Conservation (phyloP, 495 filamentous ascomycete species). For the Xylaria cubensis region DNA sequence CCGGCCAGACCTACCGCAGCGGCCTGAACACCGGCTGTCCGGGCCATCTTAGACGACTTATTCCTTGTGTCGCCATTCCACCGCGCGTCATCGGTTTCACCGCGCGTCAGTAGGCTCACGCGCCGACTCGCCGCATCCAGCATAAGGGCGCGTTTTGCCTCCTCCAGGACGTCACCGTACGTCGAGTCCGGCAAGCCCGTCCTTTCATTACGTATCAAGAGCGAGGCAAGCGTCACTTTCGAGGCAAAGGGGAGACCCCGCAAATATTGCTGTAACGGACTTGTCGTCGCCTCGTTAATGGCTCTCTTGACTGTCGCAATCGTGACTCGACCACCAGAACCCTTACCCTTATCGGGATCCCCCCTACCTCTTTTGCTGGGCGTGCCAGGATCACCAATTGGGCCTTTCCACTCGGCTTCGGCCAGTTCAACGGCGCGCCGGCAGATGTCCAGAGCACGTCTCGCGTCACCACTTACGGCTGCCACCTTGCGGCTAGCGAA, state of each 20-base stretch:
- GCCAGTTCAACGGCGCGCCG: slow-evolving; percentile 94
- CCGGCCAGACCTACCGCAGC: slow-evolving; percentile 85
- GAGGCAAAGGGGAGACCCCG: slow-evolving; percentile 78
- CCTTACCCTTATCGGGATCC: slow-evolving; percentile 28
- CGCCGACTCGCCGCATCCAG: slow-evolving; percentile 63
- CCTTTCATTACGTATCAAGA: slow-evolving; percentile 77
- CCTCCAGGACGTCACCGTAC: slow-evolving; percentile 89
- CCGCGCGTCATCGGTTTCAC: slow-evolving; percentile 13
- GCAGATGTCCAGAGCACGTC: slow-evolving; percentile 94
- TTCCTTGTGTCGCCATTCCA: slow-evolving; percentile 16
- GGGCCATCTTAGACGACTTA: slow-evolving; percentile 23
- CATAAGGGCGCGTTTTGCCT: slow-evolving; percentile 75
- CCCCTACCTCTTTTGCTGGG: slow-evolving; percentile 46
- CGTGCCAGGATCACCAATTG: slow-evolving; percentile 42
- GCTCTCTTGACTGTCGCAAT: slow-evolving; percentile 92
- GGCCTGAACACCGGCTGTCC: slow-evolving; percentile 70
- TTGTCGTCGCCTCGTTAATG: slow-evolving; percentile 92
- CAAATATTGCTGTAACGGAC: slow-evolving; percentile 86
- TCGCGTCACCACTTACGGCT: slow-evolving; percentile 91
- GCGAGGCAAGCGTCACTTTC: slow-evolving; percentile 83
- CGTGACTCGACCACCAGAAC: slow-evolving; percentile 68
- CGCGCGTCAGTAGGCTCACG: slow-evolving; percentile 37
- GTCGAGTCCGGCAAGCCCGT: slow-evolving; percentile 87
- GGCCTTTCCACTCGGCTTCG: slow-evolving; percentile 67
- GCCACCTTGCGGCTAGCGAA: slow-evolving; percentile 97